Evolutionary conservation across 352 stramenopile species (phyloP).

Genomic region (Phytophthora kernoviae): DNA sequence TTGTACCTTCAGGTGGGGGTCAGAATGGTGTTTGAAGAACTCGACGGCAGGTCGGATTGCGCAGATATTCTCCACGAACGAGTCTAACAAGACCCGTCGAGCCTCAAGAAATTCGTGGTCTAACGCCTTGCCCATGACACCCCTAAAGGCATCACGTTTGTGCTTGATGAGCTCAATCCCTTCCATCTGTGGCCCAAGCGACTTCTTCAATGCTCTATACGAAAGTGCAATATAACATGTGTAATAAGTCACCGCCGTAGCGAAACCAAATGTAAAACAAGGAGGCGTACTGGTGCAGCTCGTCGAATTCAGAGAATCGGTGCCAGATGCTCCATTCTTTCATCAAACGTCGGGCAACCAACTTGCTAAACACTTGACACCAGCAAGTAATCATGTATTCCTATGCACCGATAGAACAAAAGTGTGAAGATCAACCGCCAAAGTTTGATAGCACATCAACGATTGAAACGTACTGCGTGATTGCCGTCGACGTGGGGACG

Average conservation of each 20-base stretch:
- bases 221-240: slow-evolving; percentile 1
- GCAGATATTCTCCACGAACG: slow-evolving; percentile 52
- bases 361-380: slow-evolving; percentile 59
- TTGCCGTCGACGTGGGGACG: slow-evolving; percentile 46
- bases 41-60: slow-evolving; percentile 45
- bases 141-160: slow-evolving; percentile 53
- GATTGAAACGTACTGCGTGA: slow-evolving; percentile 42
- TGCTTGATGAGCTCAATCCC: slow-evolving; percentile 59
- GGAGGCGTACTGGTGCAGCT: slow-evolving; percentile 47
- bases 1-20: slow-evolving; percentile 54
- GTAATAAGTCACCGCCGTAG: not conserved
- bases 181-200: slow-evolving; percentile 49
- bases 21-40: slow-evolving; percentile 64
- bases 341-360: slow-evolving; percentile 42
- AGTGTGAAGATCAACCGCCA: not conserved
- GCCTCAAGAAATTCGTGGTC: slow-evolving; percentile 67
- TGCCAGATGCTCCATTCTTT: slow-evolving; percentile 75
- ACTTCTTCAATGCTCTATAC: slow-evolving; percentile 44
- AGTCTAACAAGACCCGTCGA: slow-evolving; percentile 55
- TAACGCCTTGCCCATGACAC: slow-evolving; percentile 53
- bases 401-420: slow-evolving; percentile 18
- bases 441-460: not conserved
- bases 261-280: not conserved
- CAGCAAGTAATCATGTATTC: slow-evolving; percentile 73
- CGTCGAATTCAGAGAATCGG: slow-evolving; percentile 69